These are phyloP conservation scores for Cytospora paraplurivora DNA, from an alignment of 2,329 filamentous ascomycete species.

Conservation along the genomic window DNA sequence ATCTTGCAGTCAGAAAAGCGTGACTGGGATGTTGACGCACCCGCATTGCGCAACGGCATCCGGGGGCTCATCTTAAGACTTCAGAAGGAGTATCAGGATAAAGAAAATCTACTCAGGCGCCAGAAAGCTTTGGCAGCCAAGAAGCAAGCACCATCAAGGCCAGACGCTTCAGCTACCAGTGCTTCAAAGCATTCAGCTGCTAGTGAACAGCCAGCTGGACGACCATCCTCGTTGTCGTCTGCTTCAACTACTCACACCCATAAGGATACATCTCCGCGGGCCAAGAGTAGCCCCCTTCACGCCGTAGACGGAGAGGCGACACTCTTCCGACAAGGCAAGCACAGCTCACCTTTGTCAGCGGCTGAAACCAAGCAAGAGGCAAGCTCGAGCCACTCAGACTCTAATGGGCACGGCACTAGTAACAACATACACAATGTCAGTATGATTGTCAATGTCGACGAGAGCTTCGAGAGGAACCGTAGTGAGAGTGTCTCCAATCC, in stretches of 20 bases:
- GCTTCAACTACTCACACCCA: background rate
- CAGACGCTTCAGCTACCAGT: conserved; percentile 2
- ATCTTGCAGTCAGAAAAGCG: conserved; percentile 62
- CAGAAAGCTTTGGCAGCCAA: conserved; percentile 35
- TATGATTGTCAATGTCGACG: conserved; percentile 23
- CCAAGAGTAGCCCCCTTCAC: background rate
- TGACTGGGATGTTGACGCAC: conserved; percentile 57
- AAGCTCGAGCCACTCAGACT: conserved; percentile 2
- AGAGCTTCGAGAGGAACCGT: conserved; percentile 16
- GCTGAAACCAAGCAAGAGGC: background rate
- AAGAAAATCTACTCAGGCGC: conserved; percentile 43
- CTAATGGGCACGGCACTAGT: background rate
- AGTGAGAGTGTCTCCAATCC: background rate
- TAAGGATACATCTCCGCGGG: conserved; percentile 5
- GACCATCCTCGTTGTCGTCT: background rate
- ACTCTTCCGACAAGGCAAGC: background rate
- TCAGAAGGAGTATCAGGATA: conserved; percentile 57
- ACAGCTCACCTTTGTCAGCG: conserved; percentile 3
- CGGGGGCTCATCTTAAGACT: conserved; percentile 67
- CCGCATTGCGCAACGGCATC: conserved; percentile 64
- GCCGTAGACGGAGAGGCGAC: background rate
- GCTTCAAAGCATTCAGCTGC: background rate
- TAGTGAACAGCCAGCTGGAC: background rate
- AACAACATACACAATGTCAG: conserved; percentile 16
- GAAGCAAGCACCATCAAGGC: conserved; percentile 3